Evolutionary conservation across 768 basidiomycete genomes (phyloP).

Genomic region (Boletales sp.): DNA sequence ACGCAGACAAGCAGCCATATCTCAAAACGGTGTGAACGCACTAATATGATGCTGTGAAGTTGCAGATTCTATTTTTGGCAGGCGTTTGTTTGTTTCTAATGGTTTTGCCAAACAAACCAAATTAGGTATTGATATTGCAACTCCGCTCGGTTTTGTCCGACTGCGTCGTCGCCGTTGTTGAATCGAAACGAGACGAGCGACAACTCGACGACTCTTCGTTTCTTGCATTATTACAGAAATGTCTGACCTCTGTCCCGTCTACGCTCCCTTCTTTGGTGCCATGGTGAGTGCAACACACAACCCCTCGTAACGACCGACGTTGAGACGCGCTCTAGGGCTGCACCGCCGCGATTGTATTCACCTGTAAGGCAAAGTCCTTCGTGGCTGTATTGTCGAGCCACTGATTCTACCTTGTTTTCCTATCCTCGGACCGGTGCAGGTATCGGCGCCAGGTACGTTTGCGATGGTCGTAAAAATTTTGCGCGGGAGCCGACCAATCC

Average conservation of each 20-base stretch:
- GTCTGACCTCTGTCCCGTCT: slow-evolving; percentile 88
- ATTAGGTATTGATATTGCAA: slow-evolving; percentile 4
- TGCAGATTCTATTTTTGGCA: slow-evolving; percentile 1
- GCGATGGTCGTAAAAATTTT: neutral
- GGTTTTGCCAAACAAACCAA: slow-evolving; percentile 25
- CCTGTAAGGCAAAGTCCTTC: slow-evolving; percentile 57
- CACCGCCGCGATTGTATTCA: slow-evolving; percentile 96
- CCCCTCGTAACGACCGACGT: neutral
- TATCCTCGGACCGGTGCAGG: slow-evolving; percentile 38
- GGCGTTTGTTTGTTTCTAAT: slow-evolving; percentile 30
- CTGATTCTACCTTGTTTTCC: neutral
- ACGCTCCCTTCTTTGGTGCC: slow-evolving; percentile 97
- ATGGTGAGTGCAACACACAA: slow-evolving; percentile 63
- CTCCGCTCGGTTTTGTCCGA: slow-evolving; percentile 25
- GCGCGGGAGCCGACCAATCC: neutral
- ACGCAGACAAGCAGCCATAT: slow-evolving; percentile 66
- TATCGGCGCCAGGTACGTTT: slow-evolving; percentile 77
- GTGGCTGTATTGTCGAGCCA: neutral
- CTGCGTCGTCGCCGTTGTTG: slow-evolving; percentile 1
- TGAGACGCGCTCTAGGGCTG: slow-evolving; percentile 62
- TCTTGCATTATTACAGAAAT: slow-evolving; percentile 31
- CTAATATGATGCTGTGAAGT: too few relatives aligned
- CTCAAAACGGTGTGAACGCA: neutral
- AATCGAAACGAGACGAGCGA: slow-evolving; percentile 7
- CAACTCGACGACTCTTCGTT: neutral